Conservation (phyloP, 805 yeast species). For the Candida khao-thaluensis region DNA sequence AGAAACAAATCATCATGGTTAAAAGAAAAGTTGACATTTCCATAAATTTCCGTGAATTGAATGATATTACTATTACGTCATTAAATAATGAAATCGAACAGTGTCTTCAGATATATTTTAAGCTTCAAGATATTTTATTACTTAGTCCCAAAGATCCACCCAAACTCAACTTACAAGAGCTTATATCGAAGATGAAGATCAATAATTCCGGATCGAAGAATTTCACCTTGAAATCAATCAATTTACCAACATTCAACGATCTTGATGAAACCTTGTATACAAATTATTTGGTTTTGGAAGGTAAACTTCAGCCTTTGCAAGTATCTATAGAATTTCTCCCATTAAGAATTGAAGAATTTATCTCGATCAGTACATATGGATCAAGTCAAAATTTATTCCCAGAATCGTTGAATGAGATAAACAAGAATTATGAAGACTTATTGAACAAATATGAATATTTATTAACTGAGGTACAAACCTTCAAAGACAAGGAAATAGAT, state of each 20-base stretch:
- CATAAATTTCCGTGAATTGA: slow-evolving; percentile 27
- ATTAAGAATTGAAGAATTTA: slow-evolving; percentile 45
- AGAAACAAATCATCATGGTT: slow-evolving; percentile 19
- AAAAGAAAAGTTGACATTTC: slow-evolving; percentile 29
- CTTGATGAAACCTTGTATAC: slow-evolving; percentile 36
- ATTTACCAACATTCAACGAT: slow-evolving; percentile 32
- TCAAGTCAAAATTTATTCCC: slow-evolving; percentile 20
- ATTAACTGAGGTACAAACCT: slow-evolving; percentile 35
- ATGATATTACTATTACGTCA: slow-evolving; percentile 22
- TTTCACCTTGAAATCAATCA: slow-evolving; percentile 19
- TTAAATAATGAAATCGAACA: slow-evolving; percentile 26
- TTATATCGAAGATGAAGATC: slow-evolving; percentile 24
- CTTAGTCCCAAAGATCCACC: slow-evolving; percentile 20
- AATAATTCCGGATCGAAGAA: slow-evolving; percentile 17
- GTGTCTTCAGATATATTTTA: slow-evolving; percentile 19
- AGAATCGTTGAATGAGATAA: slow-evolving; percentile 27
- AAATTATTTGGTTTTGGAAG: slow-evolving; percentile 41
- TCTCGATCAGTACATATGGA: slow-evolving; percentile 16
- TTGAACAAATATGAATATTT: slow-evolving; percentile 42
- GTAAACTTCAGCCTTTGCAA: slow-evolving; percentile 48
- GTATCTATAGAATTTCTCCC: slow-evolving; percentile 56
- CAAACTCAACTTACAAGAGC: slow-evolving; percentile 19
- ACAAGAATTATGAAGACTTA: slow-evolving; percentile 39
- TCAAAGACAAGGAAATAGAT: slow-evolving; percentile 50
- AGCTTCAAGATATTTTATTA: slow-evolving; percentile 19